A percentile compares a stretch with the other conserved stretches of the same genome.
Evolutionary conservation across 352 stramenopile genomes (phyloP).

Genomic region (Bremia lactucae): DNA sequence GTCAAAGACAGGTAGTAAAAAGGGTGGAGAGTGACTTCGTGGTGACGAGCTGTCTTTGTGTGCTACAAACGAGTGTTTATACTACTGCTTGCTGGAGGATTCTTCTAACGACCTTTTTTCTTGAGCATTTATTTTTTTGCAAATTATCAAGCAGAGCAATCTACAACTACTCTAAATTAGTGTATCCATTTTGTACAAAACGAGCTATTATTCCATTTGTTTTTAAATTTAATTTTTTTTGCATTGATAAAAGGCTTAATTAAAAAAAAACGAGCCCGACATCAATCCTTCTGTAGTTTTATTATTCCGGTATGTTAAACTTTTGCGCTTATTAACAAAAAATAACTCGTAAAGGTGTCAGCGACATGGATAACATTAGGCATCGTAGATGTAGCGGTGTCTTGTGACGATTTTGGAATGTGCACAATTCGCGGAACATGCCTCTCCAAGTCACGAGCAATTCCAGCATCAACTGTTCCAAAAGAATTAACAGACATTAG

Average conservation of each 20-base stretch:
- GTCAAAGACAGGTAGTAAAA: constrained; percentile 62
- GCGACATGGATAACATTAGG: constrained; percentile 46
- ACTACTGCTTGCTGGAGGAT: too few relatives aligned
- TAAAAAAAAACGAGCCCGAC: constrained; percentile 2
- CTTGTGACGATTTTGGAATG: constrained; percentile 21
- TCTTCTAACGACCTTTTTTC: too few relatives aligned
- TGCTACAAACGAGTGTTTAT: too few relatives aligned
- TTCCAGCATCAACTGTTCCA: constrained; percentile 36
- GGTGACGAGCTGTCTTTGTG: too few relatives aligned
- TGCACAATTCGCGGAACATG: constrained; percentile 67
- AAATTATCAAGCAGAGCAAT: too few relatives aligned
- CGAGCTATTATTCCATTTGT: too few relatives aligned
- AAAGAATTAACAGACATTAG: constrained; percentile 2
- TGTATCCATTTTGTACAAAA: constrained; percentile 6
- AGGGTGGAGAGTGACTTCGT: constrained; percentile 33
- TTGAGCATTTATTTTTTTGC: too few relatives aligned
- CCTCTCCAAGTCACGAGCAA: constrained; percentile 57
- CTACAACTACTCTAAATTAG: constrained; percentile 1
- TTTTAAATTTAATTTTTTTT: too few relatives aligned
- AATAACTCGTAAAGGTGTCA: constrained; percentile 61
- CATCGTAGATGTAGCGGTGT: constrained; percentile 16
- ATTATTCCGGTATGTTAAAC: constrained; percentile 19
- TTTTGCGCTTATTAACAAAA: constrained; percentile 40
- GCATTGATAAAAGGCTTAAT: too few relatives aligned
- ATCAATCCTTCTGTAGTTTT: too few relatives aligned